These are phyloP conservation scores for Phycomyces blakesleeanus DNA, from an alignment of 192 early-diverging fungal species.

Conservation along the genomic window DNA sequence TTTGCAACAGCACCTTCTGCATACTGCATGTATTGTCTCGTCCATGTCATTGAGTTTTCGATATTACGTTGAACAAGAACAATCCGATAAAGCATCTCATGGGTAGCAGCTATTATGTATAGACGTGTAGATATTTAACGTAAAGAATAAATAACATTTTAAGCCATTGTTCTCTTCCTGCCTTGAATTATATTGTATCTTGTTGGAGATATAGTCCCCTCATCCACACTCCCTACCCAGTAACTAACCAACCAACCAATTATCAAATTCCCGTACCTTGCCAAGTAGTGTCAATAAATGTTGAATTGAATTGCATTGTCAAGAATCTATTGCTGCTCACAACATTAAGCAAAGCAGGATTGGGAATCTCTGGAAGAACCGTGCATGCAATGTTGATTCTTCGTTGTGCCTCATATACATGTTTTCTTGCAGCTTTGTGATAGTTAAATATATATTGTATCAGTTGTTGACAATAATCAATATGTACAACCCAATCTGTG, in stretches of 20 bases:
- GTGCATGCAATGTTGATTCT: slow-evolving; percentile 17
- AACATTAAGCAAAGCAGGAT: slow-evolving; percentile 23
- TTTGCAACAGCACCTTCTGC: slow-evolving; percentile 17
- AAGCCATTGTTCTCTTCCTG: no score
- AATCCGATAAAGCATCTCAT: slow-evolving; percentile 18
- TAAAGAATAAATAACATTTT: no score
- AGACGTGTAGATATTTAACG: background rate
- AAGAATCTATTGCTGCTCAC: slow-evolving; percentile 22
- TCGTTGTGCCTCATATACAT: slow-evolving; percentile 12
- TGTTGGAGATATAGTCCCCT: no score
- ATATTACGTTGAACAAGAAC: slow-evolving; percentile 7
- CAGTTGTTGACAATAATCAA: background rate
- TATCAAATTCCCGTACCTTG: no score
- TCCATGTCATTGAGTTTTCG: slow-evolving; percentile 13
- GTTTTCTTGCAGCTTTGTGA: slow-evolving; percentile 2
- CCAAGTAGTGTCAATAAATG: slow-evolving; percentile 24
- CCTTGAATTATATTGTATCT: no score
- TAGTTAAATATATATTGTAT: no score
- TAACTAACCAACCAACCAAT: no score
- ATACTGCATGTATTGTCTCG: slow-evolving; percentile 26
- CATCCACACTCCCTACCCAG: no score
- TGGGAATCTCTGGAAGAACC: slow-evolving; percentile 26
- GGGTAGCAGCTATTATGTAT: background rate
- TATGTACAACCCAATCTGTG: background rate
- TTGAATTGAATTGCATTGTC: slow-evolving; percentile 10